A percentile compares a stretch with the other conserved stretches of the same genome.
These are phyloP conservation scores for Podospora pseudoanserina DNA, from an alignment of 495 filamentous ascomycete genomes.

Conservation along the genomic window DNA sequence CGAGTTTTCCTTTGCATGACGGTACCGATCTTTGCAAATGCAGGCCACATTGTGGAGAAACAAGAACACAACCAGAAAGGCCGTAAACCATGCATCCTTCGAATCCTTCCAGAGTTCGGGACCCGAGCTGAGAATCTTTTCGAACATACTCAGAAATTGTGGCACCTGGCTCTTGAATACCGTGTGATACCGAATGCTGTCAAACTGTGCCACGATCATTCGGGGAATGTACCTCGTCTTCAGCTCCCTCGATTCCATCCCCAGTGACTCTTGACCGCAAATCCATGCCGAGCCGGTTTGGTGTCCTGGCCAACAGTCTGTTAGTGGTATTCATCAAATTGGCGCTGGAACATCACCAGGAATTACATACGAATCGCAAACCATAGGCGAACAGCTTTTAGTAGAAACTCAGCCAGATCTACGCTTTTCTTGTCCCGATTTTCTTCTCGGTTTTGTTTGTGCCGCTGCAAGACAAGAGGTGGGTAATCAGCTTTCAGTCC, in stretches of 20 bases:
- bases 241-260: constrained; percentile 23
- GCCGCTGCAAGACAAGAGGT: background rate
- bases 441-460: background rate
- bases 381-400: constrained; percentile 37
- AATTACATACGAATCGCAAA: constrained; percentile 41
- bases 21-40: constrained; percentile 22
- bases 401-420: constrained; percentile 28
- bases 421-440: background rate
- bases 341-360: background rate
- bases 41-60: constrained; percentile 23
- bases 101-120: constrained; percentile 14
- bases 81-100: constrained; percentile 36
- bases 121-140: constrained; percentile 30
- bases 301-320: constrained; percentile 12
- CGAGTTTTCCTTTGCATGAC: constrained; percentile 17
- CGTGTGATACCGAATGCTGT: constrained; percentile 37
- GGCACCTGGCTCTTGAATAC: constrained; percentile 23
- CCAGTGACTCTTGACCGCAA: constrained; percentile 32
- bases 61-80: constrained; percentile 43
- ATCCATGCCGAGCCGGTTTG: constrained; percentile 39
- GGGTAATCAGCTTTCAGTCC: background rate
- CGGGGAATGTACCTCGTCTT: constrained; percentile 33
- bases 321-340: constrained; percentile 10
- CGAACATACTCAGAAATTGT: constrained; percentile 23
- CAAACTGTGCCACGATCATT: constrained; percentile 49